phyloP scores from a whole-genome alignment of 495 filamentous ascomycete genomes.

The Xylaria venustula region DNA sequence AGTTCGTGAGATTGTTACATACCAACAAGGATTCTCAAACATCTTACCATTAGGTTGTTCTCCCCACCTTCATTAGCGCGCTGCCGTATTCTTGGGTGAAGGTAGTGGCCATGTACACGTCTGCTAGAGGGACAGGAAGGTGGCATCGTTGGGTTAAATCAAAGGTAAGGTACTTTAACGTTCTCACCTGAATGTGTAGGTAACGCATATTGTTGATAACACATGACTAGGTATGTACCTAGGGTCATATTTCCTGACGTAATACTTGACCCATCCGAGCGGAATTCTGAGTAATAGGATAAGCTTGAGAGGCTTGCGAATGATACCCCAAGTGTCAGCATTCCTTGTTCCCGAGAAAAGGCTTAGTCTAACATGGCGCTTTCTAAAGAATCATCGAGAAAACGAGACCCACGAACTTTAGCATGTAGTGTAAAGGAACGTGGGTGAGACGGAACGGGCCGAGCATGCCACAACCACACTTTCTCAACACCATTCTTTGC shows the following conservation, averaged over 20 bases:
- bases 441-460: slow-evolving; percentile 3
- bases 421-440: not conserved
- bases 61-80: slow-evolving; percentile 23
- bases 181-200: slow-evolving; percentile 14
- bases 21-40: not conserved
- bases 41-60: slow-evolving; percentile 10
- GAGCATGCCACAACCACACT: not conserved
- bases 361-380: not conserved
- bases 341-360: not conserved
- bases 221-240: slow-evolving; percentile 25
- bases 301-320: not conserved
- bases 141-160: slow-evolving; percentile 27
- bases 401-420: not conserved
- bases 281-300: no score
- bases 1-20: slow-evolving; percentile 8
- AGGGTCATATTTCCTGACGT: not conserved
- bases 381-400: not conserved
- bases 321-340: not conserved
- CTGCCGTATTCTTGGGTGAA: slow-evolving; percentile 14
- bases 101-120: slow-evolving; percentile 21
- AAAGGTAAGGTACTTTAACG: slow-evolving; percentile 23
- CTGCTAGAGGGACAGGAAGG: slow-evolving; percentile 19
- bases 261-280: not conserved
- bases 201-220: slow-evolving; percentile 31
- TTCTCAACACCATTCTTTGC: not conserved